A percentile compares a stretch with the other conserved stretches of the same genome.
phyloP scores from a whole-genome alignment of 345 rosid genomes.

The Eutrema japonicum region DNA sequence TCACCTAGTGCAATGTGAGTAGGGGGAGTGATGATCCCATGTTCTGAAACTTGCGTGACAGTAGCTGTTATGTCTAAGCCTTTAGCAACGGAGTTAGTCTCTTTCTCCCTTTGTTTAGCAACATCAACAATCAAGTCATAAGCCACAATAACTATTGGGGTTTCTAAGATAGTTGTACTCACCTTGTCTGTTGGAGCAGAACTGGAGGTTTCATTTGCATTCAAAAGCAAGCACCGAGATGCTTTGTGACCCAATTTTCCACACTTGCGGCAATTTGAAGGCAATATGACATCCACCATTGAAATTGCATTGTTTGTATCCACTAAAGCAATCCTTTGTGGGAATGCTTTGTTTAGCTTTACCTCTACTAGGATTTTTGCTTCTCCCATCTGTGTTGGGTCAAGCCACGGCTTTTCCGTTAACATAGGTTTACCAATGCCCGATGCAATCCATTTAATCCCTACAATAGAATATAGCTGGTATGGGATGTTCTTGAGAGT shows the following conservation, averaged over 20 bases:
- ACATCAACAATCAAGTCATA: too few species aligned
- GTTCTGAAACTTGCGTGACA: too few species aligned
- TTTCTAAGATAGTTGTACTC: too few species aligned
- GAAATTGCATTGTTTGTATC: neutral
- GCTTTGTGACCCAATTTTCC: neutral
- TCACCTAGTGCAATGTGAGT: too few species aligned
- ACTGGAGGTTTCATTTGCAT: too few species aligned
- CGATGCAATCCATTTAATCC: neutral
- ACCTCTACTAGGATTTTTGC: neutral
- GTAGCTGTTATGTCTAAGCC: too few species aligned
- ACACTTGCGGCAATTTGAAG: neutral
- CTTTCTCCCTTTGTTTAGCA: too few species aligned
- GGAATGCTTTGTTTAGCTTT: neutral
- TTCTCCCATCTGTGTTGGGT: neutral
- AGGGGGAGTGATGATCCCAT: too few species aligned
- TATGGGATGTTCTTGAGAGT: neutral
- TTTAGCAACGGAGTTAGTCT: too few species aligned
- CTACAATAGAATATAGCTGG: neutral
- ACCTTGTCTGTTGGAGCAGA: too few species aligned
- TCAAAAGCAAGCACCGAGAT: neutral
- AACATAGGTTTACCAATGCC: neutral
- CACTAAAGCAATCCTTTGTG: neutral
- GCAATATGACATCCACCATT: neutral
- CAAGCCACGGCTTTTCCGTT: neutral
- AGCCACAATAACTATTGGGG: too few species aligned